Percentiles rank a stretch among this genome's conserved stretches.
phyloP scores from a whole-genome alignment of 495 filamentous ascomycete genomes.

The Aspergillus diversus region DNA sequence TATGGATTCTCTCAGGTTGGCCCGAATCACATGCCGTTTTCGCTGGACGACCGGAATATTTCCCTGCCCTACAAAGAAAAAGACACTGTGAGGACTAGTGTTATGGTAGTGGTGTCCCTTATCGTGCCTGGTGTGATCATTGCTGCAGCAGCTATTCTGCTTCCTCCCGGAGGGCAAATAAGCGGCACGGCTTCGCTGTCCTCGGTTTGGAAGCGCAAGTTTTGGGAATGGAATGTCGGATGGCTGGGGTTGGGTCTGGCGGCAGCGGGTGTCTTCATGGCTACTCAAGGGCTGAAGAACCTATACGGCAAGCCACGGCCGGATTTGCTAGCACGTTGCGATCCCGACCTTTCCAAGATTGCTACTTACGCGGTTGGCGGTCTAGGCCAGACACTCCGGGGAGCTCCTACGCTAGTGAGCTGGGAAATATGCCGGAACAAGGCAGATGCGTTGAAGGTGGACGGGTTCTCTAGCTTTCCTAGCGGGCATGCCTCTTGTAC shows the following conservation, averaged over 20 bases:
- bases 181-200: conserved; percentile 32
- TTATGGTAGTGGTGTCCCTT: conserved; percentile 54
- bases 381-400: conserved; percentile 45
- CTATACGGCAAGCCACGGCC: conserved; percentile 67
- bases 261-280: conserved; percentile 56
- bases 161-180: conserved; percentile 49
- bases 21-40: conserved; percentile 51
- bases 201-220: conserved; percentile 48
- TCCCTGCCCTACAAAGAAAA: conserved; percentile 57
- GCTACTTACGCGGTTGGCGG: conserved; percentile 51
- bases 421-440: conserved; percentile 57
- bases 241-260: conserved; percentile 65
- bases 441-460: conserved; percentile 42
- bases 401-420: conserved; percentile 53
- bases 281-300: conserved; percentile 66
- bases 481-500: conserved; percentile 70
- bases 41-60: conserved; percentile 58
- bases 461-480: conserved; percentile 70
- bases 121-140: conserved; percentile 59
- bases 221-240: conserved; percentile 69
- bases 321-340: conserved; percentile 64
- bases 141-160: conserved; percentile 47
- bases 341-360: conserved; percentile 55
- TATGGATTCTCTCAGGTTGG: conserved; percentile 43
- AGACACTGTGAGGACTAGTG: conserved; percentile 57